A percentile compares a stretch with the other conserved stretches of the same genome.
These are phyloP conservation scores for Bacterosira constricta DNA, from an alignment of 108 stramenopile species.

Conservation along the genomic window DNA sequence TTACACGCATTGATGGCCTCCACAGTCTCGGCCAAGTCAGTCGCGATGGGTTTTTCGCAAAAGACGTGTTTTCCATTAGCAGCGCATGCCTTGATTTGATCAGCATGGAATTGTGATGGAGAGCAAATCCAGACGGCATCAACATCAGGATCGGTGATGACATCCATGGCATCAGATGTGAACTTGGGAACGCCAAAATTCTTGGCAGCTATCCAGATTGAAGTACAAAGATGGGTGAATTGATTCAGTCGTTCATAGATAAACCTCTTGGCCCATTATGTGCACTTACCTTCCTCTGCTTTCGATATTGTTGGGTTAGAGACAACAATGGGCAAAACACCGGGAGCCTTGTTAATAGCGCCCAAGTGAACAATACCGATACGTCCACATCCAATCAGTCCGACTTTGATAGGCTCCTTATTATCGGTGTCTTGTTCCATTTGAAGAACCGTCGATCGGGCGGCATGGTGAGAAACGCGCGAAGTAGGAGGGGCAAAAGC, in stretches of 20 bases:
- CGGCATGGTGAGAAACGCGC: conserved; percentile 10
- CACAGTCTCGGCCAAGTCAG: conserved; percentile 92
- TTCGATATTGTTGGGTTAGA: conserved; percentile 95
- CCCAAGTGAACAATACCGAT: conserved; percentile 96
- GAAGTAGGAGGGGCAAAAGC: conserved; percentile 29
- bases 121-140: conserved; percentile 98
- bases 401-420: conserved; percentile 75
- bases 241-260: neutral
- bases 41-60: conserved; percentile 96
- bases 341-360: conserved; percentile 90
- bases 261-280: neutral
- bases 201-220: conserved; percentile 59
- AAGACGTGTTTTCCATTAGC: conserved; percentile 94
- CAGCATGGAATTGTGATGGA: conserved; percentile 91
- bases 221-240: neutral
- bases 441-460: conserved; percentile 19
- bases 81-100: conserved; percentile 92
- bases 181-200: conserved; percentile 88
- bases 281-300: conserved; percentile 78
- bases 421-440: conserved; percentile 56
- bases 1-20: conserved; percentile 95
- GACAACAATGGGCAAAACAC: conserved; percentile 78
- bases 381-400: conserved; percentile 95
- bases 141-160: conserved; percentile 93
- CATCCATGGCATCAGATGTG: conserved; percentile 88